phyloP scores from a whole-genome alignment of 768 basidiomycete species.

The Hypholoma fasciculare region DNA sequence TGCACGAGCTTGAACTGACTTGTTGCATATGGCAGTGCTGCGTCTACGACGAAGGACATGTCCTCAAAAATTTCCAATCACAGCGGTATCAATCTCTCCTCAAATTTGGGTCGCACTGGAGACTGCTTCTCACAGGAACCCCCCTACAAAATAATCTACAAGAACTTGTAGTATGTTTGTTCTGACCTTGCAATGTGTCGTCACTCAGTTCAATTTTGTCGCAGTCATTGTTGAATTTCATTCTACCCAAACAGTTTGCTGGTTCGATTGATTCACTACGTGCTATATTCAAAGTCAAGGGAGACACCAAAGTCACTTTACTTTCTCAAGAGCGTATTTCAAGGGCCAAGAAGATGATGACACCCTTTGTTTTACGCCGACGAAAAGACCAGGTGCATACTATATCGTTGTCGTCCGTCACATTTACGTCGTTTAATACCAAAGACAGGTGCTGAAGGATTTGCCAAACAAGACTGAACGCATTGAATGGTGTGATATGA shows the following conservation, averaged over 20 bases:
- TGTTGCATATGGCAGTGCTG: constrained; percentile 58
- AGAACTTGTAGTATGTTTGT: constrained; percentile 76
- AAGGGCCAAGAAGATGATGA: constrained; percentile 98
- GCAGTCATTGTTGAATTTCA: constrained; percentile 97
- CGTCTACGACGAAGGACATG: constrained; percentile 96
- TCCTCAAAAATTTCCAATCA: constrained; percentile 97
- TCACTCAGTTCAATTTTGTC: neutral
- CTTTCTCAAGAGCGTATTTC: constrained; percentile 93
- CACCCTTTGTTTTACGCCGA: constrained; percentile 95
- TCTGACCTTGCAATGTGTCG: neutral
- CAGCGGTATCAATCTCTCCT: constrained; percentile 91
- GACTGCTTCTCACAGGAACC: constrained; percentile 91
- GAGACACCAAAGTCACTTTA: constrained; percentile 85
- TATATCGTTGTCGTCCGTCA: neutral
- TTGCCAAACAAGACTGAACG: constrained; percentile 91
- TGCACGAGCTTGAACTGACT: constrained; percentile 6
- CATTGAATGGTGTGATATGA: constrained; percentile 96
- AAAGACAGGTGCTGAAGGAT: constrained; percentile 79
- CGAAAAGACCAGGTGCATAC: constrained; percentile 84
- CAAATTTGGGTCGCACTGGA: constrained; percentile 85
- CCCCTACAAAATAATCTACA: constrained; percentile 92
- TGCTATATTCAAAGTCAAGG: constrained; percentile 96
- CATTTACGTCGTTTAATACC: neutral
- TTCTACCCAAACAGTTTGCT: constrained; percentile 87
- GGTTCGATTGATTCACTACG: constrained; percentile 77